Base-by-base conservation (phyloP, 352 stramenopile genomes). In the Thalassiosira hispida region DNA sequence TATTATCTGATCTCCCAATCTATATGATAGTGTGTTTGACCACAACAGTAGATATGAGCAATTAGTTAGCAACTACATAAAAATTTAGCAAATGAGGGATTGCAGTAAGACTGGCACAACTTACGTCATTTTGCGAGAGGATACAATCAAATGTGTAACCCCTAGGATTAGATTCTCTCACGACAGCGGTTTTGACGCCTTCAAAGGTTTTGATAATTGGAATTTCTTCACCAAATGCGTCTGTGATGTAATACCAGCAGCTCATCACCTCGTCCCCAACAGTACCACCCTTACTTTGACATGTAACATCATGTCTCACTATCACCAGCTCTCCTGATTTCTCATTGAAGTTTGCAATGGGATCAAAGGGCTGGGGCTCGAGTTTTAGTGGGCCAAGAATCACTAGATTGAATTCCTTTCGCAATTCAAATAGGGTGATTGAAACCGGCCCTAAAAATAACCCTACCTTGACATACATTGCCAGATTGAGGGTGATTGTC, bases 401-500 rank as follows among this genome's bases (percentile, higher is more conserved):
- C 5, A 53, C 66, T 40, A 62, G 25, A 11, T 38, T 46, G 22
- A 61, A 61, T 20, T 6, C 16, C 25, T 53, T 8, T 14, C 14
- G 53, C 6, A 35, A 18, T 31, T 75, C 44, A 42, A 35, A 75
- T 9, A 75, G 7, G 9, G 49, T 66, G 14, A 53, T 61, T 12
- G 67, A 22, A 33, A 67, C n/a, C 35, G 63, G 63, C 16, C 52
- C 52, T 16, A 77, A 31, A 27, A 53, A 53, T 3, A 82, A 11
- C 18, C 68, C 75, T 42, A 83, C 25, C 51, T 61, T 35, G 40
- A 83, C 20, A 44, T 76, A 77, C 1, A 80, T 46, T 6, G 0
- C 35, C 1, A 79, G n/a, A 33, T 57, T 61, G 1, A 75, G 14
- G 12, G 38, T 62, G 25, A 84, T 77, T 8, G 57, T n/a, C 1